Evolutionary conservation across 2,329 filamentous ascomycete species (phyloP), one percentile per base, ranked within the genome.

Genomic region (Neofusicoccum umdonicola): DNA sequence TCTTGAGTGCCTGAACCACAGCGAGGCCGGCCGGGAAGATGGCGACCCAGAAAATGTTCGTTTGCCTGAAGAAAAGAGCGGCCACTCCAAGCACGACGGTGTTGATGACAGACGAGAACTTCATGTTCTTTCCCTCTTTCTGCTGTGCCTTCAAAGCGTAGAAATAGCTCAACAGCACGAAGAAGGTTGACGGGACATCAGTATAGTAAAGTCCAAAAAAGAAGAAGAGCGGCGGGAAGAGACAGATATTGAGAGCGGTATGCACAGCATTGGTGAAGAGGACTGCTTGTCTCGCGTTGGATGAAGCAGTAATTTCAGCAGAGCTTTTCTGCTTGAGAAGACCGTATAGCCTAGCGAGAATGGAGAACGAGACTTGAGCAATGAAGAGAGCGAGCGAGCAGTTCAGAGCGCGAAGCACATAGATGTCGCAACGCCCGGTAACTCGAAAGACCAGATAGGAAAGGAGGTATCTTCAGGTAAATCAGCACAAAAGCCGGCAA

Each of bases 151-250:
- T 52, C 75, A 77, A 60, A 79, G 73, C 34, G 83, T 69, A 56
- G 81, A 79, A 69, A 72, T 93, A 95, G 0, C 87, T 86, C 2
- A 87, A 74, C 8, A 97, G 79, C 0, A 97, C 91, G 1, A 88
- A 83, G 7, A 91, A 81, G 0, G 93, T 91, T 0, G 94, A 96
- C 58, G 91, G 83, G 2, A 97, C 85, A 76, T 99, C 95, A 0
- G 95, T 99, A 76, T 99, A 99, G 77, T 96, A 99, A 7, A 99
- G 81, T 0, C 87, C 93, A 0, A 92, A 95, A 77, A 99, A 99
- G 83, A 99, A 99, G 82, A 97, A 97, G 0, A 99, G 76, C 0
- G 93, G 87, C 0, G 95, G 95, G 67, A 98, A 97, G 0, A 97
- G 81, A 17, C 87, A 87, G 45, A 96, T 86, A 69, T 97, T 97